Percentiles rank a stretch among this genome's conserved stretches.
These are phyloP conservation scores for Lipomyces anomalus DNA, from an alignment of 805 yeast genomes.

Conservation along the genomic window DNA sequence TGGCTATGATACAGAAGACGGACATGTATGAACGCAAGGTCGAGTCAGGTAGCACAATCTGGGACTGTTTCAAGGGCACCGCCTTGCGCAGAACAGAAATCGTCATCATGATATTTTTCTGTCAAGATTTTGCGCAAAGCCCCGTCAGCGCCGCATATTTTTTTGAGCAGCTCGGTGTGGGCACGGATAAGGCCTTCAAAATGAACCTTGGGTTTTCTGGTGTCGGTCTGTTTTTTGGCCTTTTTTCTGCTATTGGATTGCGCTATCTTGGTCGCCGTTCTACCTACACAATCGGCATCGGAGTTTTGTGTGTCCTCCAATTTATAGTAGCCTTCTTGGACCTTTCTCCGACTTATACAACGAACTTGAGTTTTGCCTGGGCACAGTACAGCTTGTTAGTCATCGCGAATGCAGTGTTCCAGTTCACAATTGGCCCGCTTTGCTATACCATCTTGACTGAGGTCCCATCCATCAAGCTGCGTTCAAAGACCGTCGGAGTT, in stretches of 20 bases:
- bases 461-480: conserved; percentile 39
- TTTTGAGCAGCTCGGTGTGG: conserved; percentile 25
- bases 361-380: conserved; percentile 18
- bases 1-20: conserved; percentile 14
- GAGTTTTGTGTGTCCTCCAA: conserved; percentile 5
- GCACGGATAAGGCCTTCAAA: conserved; percentile 4
- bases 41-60: neutral
- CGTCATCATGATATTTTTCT: conserved; percentile 34
- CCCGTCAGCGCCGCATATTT: conserved; percentile 11
- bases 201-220: conserved; percentile 2
- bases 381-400: conserved; percentile 42
- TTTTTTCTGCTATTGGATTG: conserved; percentile 7
- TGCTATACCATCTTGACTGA: conserved; percentile 41
- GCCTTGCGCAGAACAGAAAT: conserved; percentile 23
- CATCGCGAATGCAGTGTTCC: conserved; percentile 43
- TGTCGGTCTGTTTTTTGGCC: conserved; percentile 8
- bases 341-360: conserved; percentile 8
- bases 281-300: conserved; percentile 22
- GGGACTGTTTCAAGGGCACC: conserved; percentile 7
- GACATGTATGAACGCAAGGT: conserved; percentile 3
- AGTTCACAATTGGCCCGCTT: conserved; percentile 42
- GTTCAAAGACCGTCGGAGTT: conserved; percentile 41
- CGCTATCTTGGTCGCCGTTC: conserved; percentile 11
- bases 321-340: conserved; percentile 21
- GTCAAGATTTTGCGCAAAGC: conserved; percentile 29